Conservation (phyloP, 352 stramenopile species). For the Globisporangium megalacanthum region DNA sequence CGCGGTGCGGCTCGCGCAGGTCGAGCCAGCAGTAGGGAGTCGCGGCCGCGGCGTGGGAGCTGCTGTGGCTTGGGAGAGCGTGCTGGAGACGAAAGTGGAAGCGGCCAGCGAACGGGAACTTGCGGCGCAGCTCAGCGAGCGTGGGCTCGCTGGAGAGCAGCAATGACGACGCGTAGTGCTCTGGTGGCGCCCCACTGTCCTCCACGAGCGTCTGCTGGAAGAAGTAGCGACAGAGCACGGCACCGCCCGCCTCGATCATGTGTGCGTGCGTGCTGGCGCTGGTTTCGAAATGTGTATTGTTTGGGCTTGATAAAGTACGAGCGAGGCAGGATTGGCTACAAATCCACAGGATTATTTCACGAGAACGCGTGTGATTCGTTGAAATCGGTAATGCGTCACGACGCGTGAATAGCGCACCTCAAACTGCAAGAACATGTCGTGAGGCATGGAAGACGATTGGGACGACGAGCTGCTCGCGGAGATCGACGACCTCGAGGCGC, state of each 20-base stretch:
- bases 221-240: slow-evolving; percentile 80
- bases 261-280: neutral
- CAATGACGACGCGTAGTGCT: slow-evolving; percentile 51
- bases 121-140: slow-evolving; percentile 47
- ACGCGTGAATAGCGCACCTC: too few relatives aligned
- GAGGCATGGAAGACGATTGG: slow-evolving; percentile 50
- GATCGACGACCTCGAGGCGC: slow-evolving; percentile 57
- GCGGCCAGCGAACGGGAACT: slow-evolving; percentile 72
- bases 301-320: too few relatives aligned
- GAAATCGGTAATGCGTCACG: too few relatives aligned
- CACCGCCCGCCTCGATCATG: slow-evolving; percentile 5
- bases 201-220: slow-evolving; percentile 75
- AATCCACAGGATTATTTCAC: neutral
- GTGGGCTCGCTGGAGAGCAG: slow-evolving; percentile 63
- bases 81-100: slow-evolving; percentile 80
- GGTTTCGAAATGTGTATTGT: neutral
- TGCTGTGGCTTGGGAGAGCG: neutral
- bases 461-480: slow-evolving; percentile 73
- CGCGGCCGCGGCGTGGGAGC: slow-evolving; percentile 1
- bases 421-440: too few relatives aligned
- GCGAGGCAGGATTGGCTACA: too few relatives aligned
- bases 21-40: slow-evolving; percentile 75
- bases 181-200: slow-evolving; percentile 25
- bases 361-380: too few relatives aligned
- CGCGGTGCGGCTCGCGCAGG: slow-evolving; percentile 39